Conservation (phyloP, 345 rosid species). For the Ailanthus altissimus region DNA sequence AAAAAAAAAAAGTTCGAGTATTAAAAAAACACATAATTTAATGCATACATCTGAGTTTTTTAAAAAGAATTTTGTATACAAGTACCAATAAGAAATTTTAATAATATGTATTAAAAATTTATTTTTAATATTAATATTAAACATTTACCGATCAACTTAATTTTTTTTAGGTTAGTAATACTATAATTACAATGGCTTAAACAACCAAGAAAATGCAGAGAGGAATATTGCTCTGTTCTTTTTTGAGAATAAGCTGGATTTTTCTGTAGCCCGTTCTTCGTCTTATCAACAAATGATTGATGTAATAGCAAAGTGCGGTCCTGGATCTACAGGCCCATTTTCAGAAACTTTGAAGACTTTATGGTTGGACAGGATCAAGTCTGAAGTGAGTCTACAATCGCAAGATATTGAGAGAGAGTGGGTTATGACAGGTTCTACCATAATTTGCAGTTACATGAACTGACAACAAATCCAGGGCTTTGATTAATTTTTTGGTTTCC, state of each 20-base stretch:
- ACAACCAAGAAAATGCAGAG: conserved; percentile 61
- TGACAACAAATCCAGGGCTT: conserved; percentile 80
- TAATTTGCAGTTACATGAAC: conserved; percentile 84
- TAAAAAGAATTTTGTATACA: too few relatives aligned
- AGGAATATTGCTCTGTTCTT: conserved; percentile 79
- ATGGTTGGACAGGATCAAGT: conserved; percentile 63
- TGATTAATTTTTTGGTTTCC: conserved; percentile 78
- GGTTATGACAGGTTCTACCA: conserved; percentile 76
- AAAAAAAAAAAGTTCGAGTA: too few relatives aligned
- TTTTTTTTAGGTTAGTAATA: too few relatives aligned
- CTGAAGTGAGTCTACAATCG: conserved; percentile 56
- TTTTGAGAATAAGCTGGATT: conserved; percentile 79
- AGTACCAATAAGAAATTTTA: too few relatives aligned
- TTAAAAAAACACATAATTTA: too few relatives aligned
- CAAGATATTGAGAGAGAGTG: conserved; percentile 78
- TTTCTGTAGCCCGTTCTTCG: conserved; percentile 63
- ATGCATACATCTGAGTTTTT: too few relatives aligned
- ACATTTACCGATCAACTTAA: too few relatives aligned
- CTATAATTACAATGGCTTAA: too few relatives aligned
- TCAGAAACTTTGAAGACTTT: conserved; percentile 54
- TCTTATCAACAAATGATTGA: conserved; percentile 74
- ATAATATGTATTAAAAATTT: too few relatives aligned
- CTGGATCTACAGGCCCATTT: conserved; percentile 58
- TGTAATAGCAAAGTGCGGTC: conserved; percentile 61
- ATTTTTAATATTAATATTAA: too few relatives aligned